Evolutionary conservation across 352 stramenopile genomes (phyloP), one percentile per base, ranked within the genome.

Genomic region (Phytophthora nicotianae): DNA sequence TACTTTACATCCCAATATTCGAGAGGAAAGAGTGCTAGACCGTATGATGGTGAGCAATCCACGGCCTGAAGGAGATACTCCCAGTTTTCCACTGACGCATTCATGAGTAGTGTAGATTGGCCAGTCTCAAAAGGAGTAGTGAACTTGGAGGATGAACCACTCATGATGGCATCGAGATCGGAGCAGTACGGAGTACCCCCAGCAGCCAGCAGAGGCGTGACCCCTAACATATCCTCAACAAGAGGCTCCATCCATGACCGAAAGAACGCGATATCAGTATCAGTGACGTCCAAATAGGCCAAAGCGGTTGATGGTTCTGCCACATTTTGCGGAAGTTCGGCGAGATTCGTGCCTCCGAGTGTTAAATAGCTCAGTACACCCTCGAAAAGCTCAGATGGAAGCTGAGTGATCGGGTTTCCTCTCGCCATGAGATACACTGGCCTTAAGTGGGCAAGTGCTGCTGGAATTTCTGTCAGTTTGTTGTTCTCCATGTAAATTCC

Each of bases 211-310:
- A 60, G 37, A 4, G 63, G 50, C 13, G 38, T 42, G 13, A 56
- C 17, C 5, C 23, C 37, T 10, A 59, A 11, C 50, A 51, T 67
- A 4, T 20, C n/a, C 40, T 72, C 38, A 4, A 67, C 50, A 11
- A 66, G 50, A 0, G 49, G 57, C 3, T 71, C 63, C 7, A 71
- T 62, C 63, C 63, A 71, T 10, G 63, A 67, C 63, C 57, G 62
- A 26, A 67, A 71, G 7, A 50, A 63, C 0, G 50, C 50, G 38
- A 71, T 38, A 4, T 24, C 7, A 0, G 63, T 71, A n/a, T 62
- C 32, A 49, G 33, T 29, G 9, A 72, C 6, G 11, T 71, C 57
- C 11, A 38, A 38, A 38, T 38, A 5, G 32, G 32, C 10, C 32
- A 38, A 38, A 38, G 32, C 32, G n/a, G 32, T 38, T 1, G 32